A percentile compares a stretch with the other conserved stretches of the same genome.
Conservation (phyloP, 2,329 filamentous ascomycete genomes). For the Colletotrichum chrysophilum region DNA sequence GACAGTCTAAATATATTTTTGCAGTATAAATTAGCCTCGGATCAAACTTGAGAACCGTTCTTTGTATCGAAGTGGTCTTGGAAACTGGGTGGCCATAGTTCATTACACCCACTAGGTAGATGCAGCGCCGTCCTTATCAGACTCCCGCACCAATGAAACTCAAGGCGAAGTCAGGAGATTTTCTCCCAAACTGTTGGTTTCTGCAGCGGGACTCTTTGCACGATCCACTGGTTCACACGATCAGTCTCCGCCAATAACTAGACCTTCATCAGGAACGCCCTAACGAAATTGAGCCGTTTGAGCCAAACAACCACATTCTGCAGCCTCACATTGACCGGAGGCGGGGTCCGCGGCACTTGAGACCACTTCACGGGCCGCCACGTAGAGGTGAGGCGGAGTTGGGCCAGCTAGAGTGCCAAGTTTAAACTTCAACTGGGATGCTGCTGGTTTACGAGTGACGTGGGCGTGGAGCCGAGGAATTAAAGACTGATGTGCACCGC, state of each 20-base stretch:
- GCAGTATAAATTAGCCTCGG: neutral
- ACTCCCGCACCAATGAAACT: neutral
- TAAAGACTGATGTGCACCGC: conserved; percentile 1
- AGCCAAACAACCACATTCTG: neutral
- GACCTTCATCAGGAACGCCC: neutral
- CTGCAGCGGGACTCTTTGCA: neutral
- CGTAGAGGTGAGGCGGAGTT: neutral
- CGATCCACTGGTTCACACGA: neutral
- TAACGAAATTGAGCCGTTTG: neutral
- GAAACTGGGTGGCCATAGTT: neutral
- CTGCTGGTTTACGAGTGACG: neutral
- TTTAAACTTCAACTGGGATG: neutral
- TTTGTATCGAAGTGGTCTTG: neutral
- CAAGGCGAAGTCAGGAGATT: neutral
- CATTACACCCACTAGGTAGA: neutral
- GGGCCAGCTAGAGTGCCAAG: neutral
- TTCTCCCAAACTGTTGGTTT: neutral
- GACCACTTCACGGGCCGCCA: neutral
- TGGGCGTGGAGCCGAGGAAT: neutral
- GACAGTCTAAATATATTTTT: neutral
- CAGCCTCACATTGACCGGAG: neutral
- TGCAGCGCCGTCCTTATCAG: neutral
- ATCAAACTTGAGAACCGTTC: neutral
- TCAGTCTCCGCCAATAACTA: neutral
- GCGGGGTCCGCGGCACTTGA: neutral